A percentile compares a stretch with the other conserved stretches of the same genome.
Evolutionary conservation across 1,284 basidiomycete species (phyloP).

Genomic region (Porodaedalea pini): DNA sequence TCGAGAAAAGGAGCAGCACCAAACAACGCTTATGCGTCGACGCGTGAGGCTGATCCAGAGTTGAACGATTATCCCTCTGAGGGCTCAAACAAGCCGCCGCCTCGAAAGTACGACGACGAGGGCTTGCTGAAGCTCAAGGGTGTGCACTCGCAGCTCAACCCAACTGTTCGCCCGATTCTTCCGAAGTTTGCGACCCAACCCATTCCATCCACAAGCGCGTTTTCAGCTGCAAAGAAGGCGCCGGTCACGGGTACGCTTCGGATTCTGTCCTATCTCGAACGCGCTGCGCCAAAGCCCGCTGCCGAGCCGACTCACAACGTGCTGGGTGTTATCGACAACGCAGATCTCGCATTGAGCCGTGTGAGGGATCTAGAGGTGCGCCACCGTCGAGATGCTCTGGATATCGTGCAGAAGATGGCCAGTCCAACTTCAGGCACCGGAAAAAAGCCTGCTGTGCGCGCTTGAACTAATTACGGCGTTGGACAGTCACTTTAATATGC

Average conservation of each 20-base stretch:
- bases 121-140: constrained; percentile 13
- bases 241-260: neutral
- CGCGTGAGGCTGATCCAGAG: constrained; percentile 3
- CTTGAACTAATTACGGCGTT: neutral
- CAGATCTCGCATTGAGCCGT: constrained; percentile 15
- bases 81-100: neutral
- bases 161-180: neutral
- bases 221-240: neutral
- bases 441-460: neutral
- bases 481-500: too few relatives aligned
- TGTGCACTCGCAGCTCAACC: constrained; percentile 6
- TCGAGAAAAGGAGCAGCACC: too few relatives aligned
- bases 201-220: neutral
- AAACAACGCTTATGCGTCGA: too few relatives aligned
- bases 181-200: neutral
- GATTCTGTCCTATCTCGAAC: constrained; percentile 7
- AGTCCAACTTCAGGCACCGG: neutral
- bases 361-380: constrained; percentile 5
- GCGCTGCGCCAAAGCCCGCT: neutral
- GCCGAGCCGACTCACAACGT: neutral
- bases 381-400: constrained; percentile 6
- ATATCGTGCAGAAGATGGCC: constrained; percentile 13
- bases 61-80: constrained; percentile 12
- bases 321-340: constrained; percentile 14
- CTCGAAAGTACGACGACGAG: constrained; percentile 8